Percentiles rank a stretch among this genome's conserved stretches.
Evolutionary conservation across 495 filamentous ascomycete genomes (phyloP).

Genomic region (Tuber magnatum): DNA sequence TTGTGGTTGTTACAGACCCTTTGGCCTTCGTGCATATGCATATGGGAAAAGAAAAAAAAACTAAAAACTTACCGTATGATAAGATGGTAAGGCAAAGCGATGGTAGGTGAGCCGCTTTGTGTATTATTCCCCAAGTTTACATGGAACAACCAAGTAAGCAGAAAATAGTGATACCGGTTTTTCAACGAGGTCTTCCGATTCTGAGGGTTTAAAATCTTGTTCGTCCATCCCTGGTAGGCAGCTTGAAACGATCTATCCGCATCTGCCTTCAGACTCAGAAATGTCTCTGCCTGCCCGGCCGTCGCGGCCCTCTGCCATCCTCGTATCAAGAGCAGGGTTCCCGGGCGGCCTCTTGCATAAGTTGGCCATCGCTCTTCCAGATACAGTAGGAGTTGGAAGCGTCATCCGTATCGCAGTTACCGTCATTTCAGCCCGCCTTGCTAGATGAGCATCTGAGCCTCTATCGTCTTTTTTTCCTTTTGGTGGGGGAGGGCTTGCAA

Average conservation of each 20-base stretch:
- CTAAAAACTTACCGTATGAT: neutral
- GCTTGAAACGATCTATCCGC: neutral
- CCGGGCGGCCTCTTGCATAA: neutral
- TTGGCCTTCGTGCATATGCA: neutral
- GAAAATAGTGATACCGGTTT: no score
- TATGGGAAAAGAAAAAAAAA: no score
- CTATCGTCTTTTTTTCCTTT: neutral
- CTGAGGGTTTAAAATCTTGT: neutral
- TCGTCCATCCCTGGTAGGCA: neutral
- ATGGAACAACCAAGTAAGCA: neutral
- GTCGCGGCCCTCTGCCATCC: neutral
- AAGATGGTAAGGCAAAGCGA: neutral
- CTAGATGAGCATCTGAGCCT: conserved; percentile 1
- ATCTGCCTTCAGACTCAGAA: neutral
- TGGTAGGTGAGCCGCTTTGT: neutral
- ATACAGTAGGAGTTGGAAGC: neutral
- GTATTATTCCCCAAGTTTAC: neutral
- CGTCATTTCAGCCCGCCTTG: neutral
- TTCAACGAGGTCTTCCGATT: neutral
- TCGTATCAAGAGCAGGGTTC: neutral
- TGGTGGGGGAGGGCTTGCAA: neutral
- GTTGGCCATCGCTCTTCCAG: neutral
- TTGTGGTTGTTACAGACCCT: neutral
- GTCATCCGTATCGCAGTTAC: neutral
- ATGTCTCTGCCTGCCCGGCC: neutral